Evolutionary conservation across 2,329 filamentous ascomycete species (phyloP), one percentile per base, ranked within the genome.

Genomic region (Stemphylium vesicarium): DNA sequence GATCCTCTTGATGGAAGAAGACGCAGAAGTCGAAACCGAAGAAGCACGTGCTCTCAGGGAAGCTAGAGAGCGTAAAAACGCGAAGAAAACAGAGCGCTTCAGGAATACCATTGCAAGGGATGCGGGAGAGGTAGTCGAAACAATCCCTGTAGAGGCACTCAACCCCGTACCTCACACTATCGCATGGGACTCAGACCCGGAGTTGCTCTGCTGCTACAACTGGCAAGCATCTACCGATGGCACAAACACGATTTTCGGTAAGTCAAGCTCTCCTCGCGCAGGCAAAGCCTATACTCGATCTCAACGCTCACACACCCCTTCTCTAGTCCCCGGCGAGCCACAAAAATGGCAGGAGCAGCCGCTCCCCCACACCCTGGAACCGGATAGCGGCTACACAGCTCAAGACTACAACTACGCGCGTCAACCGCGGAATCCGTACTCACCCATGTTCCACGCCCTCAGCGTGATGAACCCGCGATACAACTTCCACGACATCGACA

Each of bases 151-250:
- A 9, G 50, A 50, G n/a, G 20, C 59, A 1, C 48, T 69, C 22
- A 36, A 15, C 8, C 62, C 65, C 11, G 44, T 57, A 8, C 11
- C 48, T 8, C 36, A 47, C 26, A 44, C 50, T 4, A 60, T 71
- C 8, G 56, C 52, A n/a, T 72, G 68, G 67, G 59, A 69, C 6
- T 22, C 52, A 31, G 64, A 68, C 2, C 62, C 65, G 5, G 66
- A 72, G n/a, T 35, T 71, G 4, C 33, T 72, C 4, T 71, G 68
- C 32, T 63, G 50, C 16, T 72, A 71, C 60, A 72, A 71, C 43
- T 72, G 68, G 70, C 56, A 61, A 29, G 56, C 57, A n/a, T 51
- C 56, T 3, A 46, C 41, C 1, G 59, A 68, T 12, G 59, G 61
- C 4, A 63, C 56, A 15, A 71, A 71, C 38, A 67, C 62, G 0